Evolutionary conservation across 495 filamentous ascomycete species (phyloP).

Genomic region (Hyaloscypha bicolor): DNA sequence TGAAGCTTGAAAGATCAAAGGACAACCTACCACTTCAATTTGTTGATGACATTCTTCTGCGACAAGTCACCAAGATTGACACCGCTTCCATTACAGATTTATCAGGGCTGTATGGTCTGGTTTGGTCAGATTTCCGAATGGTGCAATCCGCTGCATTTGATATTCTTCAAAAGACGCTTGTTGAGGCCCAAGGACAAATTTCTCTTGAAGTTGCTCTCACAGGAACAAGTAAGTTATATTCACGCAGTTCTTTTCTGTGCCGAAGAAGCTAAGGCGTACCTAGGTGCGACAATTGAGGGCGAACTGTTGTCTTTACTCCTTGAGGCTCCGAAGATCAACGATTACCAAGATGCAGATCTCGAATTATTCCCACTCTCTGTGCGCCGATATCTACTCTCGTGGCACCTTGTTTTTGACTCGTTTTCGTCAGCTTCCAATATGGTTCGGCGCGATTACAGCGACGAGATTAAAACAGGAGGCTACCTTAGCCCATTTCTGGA

Average conservation of each 20-base stretch:
- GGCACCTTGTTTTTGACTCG: slow-evolving; percentile 89
- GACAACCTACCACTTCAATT: slow-evolving; percentile 48
- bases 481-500: slow-evolving; percentile 70
- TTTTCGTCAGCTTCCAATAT: slow-evolving; percentile 78
- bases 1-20: slow-evolving; percentile 47
- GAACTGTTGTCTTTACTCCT: slow-evolving; percentile 71
- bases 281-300: slow-evolving; percentile 63
- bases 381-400: slow-evolving; percentile 84
- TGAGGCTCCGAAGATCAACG: slow-evolving; percentile 48
- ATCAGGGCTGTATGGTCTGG: slow-evolving; percentile 65
- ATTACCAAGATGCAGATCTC: slow-evolving; percentile 47
- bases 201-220: slow-evolving; percentile 81
- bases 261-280: not conserved
- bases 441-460: slow-evolving; percentile 76
- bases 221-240: slow-evolving; percentile 52
- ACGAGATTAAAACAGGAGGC: slow-evolving; percentile 72
- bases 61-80: slow-evolving; percentile 62
- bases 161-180: slow-evolving; percentile 76
- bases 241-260: not conserved
- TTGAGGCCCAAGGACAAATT: slow-evolving; percentile 74
- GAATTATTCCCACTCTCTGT: slow-evolving; percentile 54
- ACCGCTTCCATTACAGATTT: slow-evolving; percentile 55
- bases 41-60: slow-evolving; percentile 67
- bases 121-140: slow-evolving; percentile 72
- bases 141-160: slow-evolving; percentile 82